These are phyloP conservation scores for Tephrocybe sp. DNA, from an alignment of 768 basidiomycete genomes.

Conservation along the genomic window DNA sequence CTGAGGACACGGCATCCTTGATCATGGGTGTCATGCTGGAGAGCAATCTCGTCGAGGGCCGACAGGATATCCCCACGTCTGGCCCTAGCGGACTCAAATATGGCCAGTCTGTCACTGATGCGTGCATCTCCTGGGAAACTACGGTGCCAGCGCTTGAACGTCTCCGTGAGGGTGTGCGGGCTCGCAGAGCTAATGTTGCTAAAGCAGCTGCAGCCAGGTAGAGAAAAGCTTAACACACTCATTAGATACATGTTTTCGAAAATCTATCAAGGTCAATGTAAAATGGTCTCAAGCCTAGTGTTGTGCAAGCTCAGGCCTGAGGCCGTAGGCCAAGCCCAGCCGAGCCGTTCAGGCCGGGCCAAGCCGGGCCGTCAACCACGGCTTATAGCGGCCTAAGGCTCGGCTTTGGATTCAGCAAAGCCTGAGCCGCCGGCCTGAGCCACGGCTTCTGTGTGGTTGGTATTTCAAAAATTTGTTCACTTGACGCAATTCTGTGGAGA, in stretches of 20 bases:
- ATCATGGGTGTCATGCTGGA: constrained; percentile 98
- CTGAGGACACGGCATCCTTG: constrained; percentile 62
- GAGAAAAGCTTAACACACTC: too few species aligned
- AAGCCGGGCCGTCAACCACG: neutral
- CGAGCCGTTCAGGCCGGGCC: neutral
- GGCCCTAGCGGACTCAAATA: constrained; percentile 76
- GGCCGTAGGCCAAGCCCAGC: neutral
- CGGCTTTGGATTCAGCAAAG: neutral
- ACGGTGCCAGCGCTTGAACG: constrained; percentile 82
- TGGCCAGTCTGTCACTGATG: constrained; percentile 87
- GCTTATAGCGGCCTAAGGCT: neutral
- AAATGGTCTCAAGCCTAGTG: too few species aligned
- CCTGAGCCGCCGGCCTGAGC: neutral
- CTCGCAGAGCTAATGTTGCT: constrained; percentile 57
- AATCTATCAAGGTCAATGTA: too few species aligned
- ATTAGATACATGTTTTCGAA: too few species aligned
- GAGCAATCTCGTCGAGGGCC: constrained; percentile 85
- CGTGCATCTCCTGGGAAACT: constrained; percentile 88
- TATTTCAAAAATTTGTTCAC: too few species aligned
- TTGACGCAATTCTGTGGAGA: too few species aligned
- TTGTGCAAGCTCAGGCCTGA: neutral
- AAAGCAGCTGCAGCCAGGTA: constrained; percentile 19
- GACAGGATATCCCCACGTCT: constrained; percentile 76
- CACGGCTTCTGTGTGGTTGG: neutral
- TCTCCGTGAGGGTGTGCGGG: constrained; percentile 85